Percentiles rank a stretch among this genome's conserved stretches.
Evolutionary conservation across 2,329 filamentous ascomycete species (phyloP).

Genomic region (Teratosphaeria epicoccoides): DNA sequence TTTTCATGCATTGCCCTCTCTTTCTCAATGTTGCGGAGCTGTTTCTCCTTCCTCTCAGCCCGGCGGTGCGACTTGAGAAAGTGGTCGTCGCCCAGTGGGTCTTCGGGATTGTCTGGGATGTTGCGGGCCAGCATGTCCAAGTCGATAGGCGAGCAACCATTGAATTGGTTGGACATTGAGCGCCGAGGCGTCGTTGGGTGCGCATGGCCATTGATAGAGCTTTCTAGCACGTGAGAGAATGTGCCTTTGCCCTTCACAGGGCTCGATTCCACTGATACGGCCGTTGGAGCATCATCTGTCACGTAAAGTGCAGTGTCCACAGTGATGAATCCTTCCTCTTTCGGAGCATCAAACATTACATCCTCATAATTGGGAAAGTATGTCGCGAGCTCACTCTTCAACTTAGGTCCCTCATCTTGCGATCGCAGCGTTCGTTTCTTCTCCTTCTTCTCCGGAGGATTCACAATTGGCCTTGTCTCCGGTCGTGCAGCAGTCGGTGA

Average conservation of each 20-base stretch:
- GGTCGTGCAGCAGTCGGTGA: not conserved
- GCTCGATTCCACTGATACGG: not conserved
- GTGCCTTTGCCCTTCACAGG: conserved; percentile 1
- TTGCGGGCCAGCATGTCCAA: conserved; percentile 17
- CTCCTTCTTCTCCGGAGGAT: conserved; percentile 25
- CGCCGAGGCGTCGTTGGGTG: conserved; percentile 10
- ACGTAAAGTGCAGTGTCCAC: conserved; percentile 19
- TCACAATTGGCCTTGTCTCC: not conserved
- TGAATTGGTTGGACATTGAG: conserved; percentile 8
- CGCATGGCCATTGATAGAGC: conserved; percentile 1
- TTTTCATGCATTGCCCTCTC: conserved; percentile 58
- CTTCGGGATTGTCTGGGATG: conserved; percentile 29
- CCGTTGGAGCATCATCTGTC: conserved; percentile 16
- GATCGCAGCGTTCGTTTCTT: conserved; percentile 73
- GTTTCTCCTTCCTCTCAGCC: conserved; percentile 56
- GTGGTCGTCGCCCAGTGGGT: conserved; percentile 46
- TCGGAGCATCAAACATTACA: conserved; percentile 74
- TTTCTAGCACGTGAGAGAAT: not conserved
- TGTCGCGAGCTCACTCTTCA: conserved; percentile 81
- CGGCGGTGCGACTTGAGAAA: conserved; percentile 51
- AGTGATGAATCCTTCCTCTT: conserved; percentile 56
- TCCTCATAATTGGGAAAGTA: conserved; percentile 95
- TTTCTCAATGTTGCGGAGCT: conserved; percentile 56
- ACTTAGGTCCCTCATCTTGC: conserved; percentile 67
- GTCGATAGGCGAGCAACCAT: conserved; percentile 6